Percentiles rank a stretch among this genome's conserved stretches.
These are phyloP conservation scores for Plasmodium gonderi DNA, from an alignment of 169 alveolate genomes.

Conservation along the genomic window DNA sequence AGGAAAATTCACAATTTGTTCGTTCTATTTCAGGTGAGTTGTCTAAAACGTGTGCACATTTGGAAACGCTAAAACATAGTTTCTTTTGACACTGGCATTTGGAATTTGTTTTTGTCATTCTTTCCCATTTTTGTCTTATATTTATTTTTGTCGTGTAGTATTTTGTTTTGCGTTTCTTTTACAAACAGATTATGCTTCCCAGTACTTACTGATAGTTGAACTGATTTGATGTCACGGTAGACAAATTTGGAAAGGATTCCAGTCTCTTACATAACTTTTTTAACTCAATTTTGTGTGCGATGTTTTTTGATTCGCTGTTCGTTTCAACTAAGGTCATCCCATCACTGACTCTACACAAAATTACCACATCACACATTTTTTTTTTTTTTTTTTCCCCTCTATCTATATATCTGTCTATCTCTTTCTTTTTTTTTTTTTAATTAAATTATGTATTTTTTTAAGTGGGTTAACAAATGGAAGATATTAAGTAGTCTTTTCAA, in stretches of 20 bases:
- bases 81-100: too few species aligned
- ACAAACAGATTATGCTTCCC: too few species aligned
- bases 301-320: slow-evolving; percentile 69
- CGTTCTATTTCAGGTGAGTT: neutral
- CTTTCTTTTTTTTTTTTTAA: neutral
- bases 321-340: slow-evolving; percentile 85
- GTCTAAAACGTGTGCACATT: too few species aligned
- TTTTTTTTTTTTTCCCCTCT: neutral
- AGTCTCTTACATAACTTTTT: slow-evolving; percentile 71
- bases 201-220: slow-evolving; percentile 71
- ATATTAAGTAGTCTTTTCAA: neutral
- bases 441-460: neutral
- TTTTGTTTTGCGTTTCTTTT: too few species aligned
- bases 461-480: neutral
- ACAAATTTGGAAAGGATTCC: slow-evolving; percentile 51
- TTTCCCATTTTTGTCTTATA: neutral
- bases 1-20: neutral
- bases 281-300: slow-evolving; percentile 66
- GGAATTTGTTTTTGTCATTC: neutral
- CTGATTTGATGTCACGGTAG: slow-evolving; percentile 66
- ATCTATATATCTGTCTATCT: too few species aligned
- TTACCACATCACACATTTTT: slow-evolving; percentile 82
- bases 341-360: slow-evolving; percentile 84
- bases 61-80: too few species aligned
- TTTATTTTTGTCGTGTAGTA: too few species aligned